Base-by-base conservation (phyloP, 371 early-diverging fungal genomes). In the Modicella reniformis region DNA sequence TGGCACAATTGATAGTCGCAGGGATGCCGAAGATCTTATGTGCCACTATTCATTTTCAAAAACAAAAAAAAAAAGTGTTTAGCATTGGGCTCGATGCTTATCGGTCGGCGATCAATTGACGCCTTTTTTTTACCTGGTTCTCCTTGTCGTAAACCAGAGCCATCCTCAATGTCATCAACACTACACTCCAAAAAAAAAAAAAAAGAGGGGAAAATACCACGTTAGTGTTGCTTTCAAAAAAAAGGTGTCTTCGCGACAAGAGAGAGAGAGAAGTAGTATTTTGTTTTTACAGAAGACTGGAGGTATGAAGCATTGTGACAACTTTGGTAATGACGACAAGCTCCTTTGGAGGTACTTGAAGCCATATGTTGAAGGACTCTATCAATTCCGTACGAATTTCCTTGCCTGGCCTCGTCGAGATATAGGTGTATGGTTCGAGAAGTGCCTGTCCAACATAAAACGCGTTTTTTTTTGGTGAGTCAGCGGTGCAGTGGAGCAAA, bases 161-260 rank as follows among this genome's bases (percentile, higher is more conserved):
- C 91, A 79, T 98, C 99, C 81, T 98, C 94, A 21, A 98, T 93
- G 72, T 98, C 99, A 77, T 98, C 98, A 47, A 98, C 90, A 32
- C 94, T 93, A 75, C 21, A n/a, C n/a, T n/a, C n/a, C 7, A 59
- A 23, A 28, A 19, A 41, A 60, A 25, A 10, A 40, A 34, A 34
- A 29, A 21, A 34, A 34, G 0, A 12, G 19, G 49, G 19, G n/a
- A 8, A 21, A 55, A 26, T 23, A 44, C 13, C 25, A n/a, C 21
- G 19, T 3, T 59, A 34, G 33, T 41, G 17, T n/a, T n/a, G n/a
- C n/a, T n/a, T n/a, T n/a, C n/a, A n/a, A n/a, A 25, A 8, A 13
- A 37, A n/a, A 40, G 29, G 26, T n/a, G n/a, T n/a, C n/a, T n/a
- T n/a, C n/a, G n/a, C n/a, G n/a, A n/a, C 2, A 23, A 23, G 0